Evolutionary conservation across 2,329 filamentous ascomycete species (phyloP).

Genomic region (Pseudonectria buxi): DNA sequence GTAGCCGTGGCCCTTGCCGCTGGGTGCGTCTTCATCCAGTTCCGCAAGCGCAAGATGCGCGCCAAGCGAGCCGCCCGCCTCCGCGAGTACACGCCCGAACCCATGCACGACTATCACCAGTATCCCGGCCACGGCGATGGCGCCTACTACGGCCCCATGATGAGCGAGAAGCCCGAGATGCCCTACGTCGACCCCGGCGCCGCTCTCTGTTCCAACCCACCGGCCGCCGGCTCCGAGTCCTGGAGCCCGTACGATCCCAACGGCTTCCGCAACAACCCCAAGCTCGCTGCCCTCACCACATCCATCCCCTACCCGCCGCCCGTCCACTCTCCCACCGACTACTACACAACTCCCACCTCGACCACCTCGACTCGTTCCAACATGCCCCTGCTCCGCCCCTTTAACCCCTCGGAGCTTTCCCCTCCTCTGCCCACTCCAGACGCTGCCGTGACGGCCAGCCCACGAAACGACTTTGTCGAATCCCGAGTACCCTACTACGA

Average conservation of each 20-base stretch:
- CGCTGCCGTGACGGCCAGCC: slow-evolving; percentile 12
- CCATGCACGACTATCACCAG: no score
- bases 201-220: slow-evolving; percentile 10
- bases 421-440: slow-evolving; percentile 19
- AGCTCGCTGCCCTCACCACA: slow-evolving; percentile 14
- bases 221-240: background rate
- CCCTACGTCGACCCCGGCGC: slow-evolving; percentile 7
- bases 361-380: slow-evolving; percentile 28
- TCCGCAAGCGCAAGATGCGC: slow-evolving; percentile 38
- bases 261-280: slow-evolving; percentile 2
- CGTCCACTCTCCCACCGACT: slow-evolving; percentile 11
- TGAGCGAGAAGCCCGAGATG: slow-evolving; percentile 15
- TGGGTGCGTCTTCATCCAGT: slow-evolving; percentile 37
- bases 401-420: slow-evolving; percentile 21
- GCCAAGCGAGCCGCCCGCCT: slow-evolving; percentile 4
- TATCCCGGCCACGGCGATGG: slow-evolving; percentile 3
- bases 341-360: slow-evolving; percentile 25
- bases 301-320: slow-evolving; percentile 14
- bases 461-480: slow-evolving; percentile 4
- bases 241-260: slow-evolving; percentile 7
- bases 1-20: slow-evolving; percentile 31
- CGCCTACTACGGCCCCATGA: slow-evolving; percentile 1
- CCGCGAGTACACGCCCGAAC: slow-evolving; percentile 16
- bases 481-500: background rate
- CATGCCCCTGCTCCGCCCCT: slow-evolving; percentile 28